Evolutionary conservation across 2,329 filamentous ascomycete species (phyloP).

Genomic region (Akanthomyces muscarius): DNA sequence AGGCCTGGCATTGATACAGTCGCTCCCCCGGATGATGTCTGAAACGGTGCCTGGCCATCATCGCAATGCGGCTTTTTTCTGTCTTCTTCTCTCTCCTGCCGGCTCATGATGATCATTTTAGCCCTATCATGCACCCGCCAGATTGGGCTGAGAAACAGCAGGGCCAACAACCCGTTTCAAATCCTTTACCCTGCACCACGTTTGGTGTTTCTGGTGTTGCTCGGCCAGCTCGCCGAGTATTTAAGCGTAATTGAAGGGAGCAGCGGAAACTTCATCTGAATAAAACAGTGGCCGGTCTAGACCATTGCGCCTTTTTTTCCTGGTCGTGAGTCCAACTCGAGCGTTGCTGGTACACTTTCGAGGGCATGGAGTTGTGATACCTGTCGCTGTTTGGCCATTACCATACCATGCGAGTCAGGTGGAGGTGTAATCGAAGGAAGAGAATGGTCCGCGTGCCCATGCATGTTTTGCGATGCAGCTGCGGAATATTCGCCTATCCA

Average conservation of each 20-base stretch:
- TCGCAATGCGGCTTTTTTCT: not conserved
- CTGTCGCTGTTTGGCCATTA: too few species aligned
- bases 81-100: not conserved
- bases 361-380: too few species aligned
- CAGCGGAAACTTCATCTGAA: not conserved
- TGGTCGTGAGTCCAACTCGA: not conserved
- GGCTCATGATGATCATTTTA: not conserved
- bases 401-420: too few species aligned
- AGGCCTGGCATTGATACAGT: not conserved
- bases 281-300: not conserved
- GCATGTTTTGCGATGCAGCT: not conserved
- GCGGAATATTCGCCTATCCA: not conserved
- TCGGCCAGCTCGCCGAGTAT: too few species aligned
- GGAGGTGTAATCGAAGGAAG: not conserved
- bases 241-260: not conserved
- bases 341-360: not conserved
- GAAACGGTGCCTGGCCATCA: constrained; percentile 3
- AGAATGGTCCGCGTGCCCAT: not conserved
- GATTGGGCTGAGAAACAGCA: not conserved
- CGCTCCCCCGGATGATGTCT: not conserved
- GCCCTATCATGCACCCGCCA: not conserved
- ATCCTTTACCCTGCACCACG: too few species aligned
- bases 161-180: too few species aligned
- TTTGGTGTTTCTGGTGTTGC: too few species aligned
- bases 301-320: not conserved